Base-by-base conservation (phyloP, 768 basidiomycete species). In the Lactarius trivialis region DNA sequence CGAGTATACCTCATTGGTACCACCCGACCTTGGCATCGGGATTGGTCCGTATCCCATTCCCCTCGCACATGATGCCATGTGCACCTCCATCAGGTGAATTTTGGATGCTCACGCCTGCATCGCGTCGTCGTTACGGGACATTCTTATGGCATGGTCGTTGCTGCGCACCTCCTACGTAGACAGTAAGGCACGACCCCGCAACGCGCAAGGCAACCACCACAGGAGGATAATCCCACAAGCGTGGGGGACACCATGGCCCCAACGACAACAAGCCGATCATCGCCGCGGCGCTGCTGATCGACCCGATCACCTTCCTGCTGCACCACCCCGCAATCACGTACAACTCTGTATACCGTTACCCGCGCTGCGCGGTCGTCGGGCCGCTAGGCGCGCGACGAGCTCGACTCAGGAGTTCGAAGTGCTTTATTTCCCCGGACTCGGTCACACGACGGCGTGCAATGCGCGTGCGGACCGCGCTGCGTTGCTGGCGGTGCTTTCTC, bases 11-110 rank as follows among this genome's bases (percentile, higher is more conserved):
- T 1, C 81, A 79, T 66, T 81, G 80, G 80, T 76, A 79, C 62
- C 73, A 77, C 3, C 78, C 80, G 37, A 84, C 1, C 86, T 88
- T 58, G 86, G 86, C 11, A 81, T 87, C n/a, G 86, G 86, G 11
- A 84, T 88, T 58, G 86, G 86, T 34, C 71, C 86, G 45, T 80
- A 76, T 68, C 81, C 85, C 0, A 88, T 88, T 61, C 79, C 84
- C 0, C 79, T 81, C 39, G 70, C 75, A 2, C 75, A 78, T 6
- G 50, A 67, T 0, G 72, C 71, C 6, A 78, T 80, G 68, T 71
- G 83, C 28, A 69, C 71, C 5, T 76, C 80, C 5, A 69, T 88
- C 41, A 65, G 72, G 28, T 58, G 65, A 6, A 78, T 84, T 55
- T 76, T 88, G 32, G 75, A 75, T 26, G 73, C 76, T 2, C 76